Base-by-base conservation (phyloP, 257 asterid species). In the Scutellaria minor region DNA sequence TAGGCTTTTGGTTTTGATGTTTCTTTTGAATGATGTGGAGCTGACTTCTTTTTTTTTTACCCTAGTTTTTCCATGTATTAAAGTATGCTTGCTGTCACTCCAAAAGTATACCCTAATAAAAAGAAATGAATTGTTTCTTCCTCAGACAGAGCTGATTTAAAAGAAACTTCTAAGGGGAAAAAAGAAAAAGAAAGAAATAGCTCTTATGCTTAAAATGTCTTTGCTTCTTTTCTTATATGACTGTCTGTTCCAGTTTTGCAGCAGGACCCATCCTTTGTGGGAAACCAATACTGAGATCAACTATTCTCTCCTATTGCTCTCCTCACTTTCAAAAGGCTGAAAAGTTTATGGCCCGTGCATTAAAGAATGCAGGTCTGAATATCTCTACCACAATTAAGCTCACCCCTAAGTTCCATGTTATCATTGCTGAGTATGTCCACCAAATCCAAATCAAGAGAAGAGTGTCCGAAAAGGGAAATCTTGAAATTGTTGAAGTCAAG, bases 181-280 rank as follows among this genome's bases (percentile, higher is more conserved):
- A 64, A 10, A 20, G 31, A 7, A 5, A 13, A 59, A 7, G 18
- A 27, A 45, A 58, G 57, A 70, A 14, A 18, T 71, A 2, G 5
- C 15, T 59, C 37, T 31, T 46, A 56, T 56, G 55, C 40, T 69
- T 68, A 46, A 47, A 31, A 20, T 47, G 37, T 22, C 52, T 52
- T 18, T 53, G 18, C 54, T 55, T 80, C 47, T 56, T 60, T 79
- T 39, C 53, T 52, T 11, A 62, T 77, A 10, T 64, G 52, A 39
- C 72, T 63, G 5, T 66, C 58, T 11, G 39, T 48, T 27, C 70
- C 84, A 83, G 91, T 78, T 81, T 88, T 27, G 75, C 85, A 42
- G 76, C 89, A 2, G 88, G 90, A 57, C 86, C 89, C 4, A 87
- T 87, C 75, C 84, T 57, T 18, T 88, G 95, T 64, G 83, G 84